phyloP scores from a whole-genome alignment of 805 yeast species.

The Candida hispaniensis region DNA sequence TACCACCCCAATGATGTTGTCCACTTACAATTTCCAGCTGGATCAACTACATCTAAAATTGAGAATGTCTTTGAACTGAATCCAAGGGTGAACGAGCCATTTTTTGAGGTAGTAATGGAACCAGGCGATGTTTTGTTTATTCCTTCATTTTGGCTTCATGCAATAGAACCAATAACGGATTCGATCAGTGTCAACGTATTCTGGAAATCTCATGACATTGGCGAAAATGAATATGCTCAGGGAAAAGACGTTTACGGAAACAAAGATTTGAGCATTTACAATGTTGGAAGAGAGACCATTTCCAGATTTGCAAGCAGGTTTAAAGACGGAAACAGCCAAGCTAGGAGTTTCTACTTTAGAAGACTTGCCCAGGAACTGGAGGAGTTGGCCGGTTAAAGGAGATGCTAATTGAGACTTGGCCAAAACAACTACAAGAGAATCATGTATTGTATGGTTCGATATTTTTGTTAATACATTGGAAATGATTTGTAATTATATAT shows the following conservation, averaged over 20 bases:
- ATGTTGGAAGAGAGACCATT: constrained; percentile 26
- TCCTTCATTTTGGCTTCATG: constrained; percentile 34
- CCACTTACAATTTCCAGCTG: constrained; percentile 26
- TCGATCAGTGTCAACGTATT: constrained; percentile 31
- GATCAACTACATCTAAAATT: constrained; percentile 29
- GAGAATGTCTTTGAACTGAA: constrained; percentile 25
- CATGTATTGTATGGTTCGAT: too few species aligned
- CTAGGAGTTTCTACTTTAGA: constrained; percentile 25
- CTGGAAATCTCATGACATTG: constrained; percentile 31
- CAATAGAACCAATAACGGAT: constrained; percentile 27
- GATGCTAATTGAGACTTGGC: not conserved
- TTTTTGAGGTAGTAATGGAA: constrained; percentile 26
- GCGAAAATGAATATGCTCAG: constrained; percentile 22
- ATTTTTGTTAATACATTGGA: too few species aligned
- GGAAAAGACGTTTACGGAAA: constrained; percentile 33
- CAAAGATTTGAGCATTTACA: constrained; percentile 30
- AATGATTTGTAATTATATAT: too few species aligned
- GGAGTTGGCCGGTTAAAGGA: constrained; percentile 6
- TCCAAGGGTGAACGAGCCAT: constrained; percentile 19
- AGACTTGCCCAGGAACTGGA: constrained; percentile 27
- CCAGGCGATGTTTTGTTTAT: constrained; percentile 33
- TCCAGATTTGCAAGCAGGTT: constrained; percentile 22
- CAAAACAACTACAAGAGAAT: too few species aligned
- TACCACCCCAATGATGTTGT: constrained; percentile 31
- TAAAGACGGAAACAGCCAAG: constrained; percentile 24